Evolutionary conservation across 1,284 basidiomycete genomes (phyloP), one percentile per base, ranked within the genome.

Genomic region (Clitocybe nebularis): DNA sequence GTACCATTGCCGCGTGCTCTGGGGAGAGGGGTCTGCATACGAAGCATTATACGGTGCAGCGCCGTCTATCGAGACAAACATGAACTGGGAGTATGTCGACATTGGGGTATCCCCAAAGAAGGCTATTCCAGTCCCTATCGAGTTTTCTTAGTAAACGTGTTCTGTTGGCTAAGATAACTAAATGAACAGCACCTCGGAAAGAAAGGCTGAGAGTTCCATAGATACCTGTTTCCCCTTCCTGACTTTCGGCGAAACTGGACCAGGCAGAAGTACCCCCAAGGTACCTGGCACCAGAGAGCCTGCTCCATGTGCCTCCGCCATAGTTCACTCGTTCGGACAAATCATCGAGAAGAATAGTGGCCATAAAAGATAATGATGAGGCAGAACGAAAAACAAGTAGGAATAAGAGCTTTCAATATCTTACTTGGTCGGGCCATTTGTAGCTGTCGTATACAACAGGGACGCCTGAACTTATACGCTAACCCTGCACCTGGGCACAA

Each of bases 291-390:
- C 14, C 25, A 4, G 30, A 9, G 13, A 44, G 29, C 13, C 11
- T 9, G 10, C 24, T 46, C 47, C 47, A 49, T 1, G 17, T 28
- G 1, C 44, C 47, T 6, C 44, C 47, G 2, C 38, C 28, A 13
- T 32, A n/a, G 1, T 13, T 17, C 4, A 48, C 13, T 7, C 30
- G 6, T 4, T 17, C 17, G 4, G 32, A 13, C 2, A 13, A 11
- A 24, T 48, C 39, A 17, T 48, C 46, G 22, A 28, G 13, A 11
- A 48, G 17, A 30, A 48, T 14, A n/a, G 17, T 48, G 2, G 46
- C 43, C 46, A 48, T 48, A n/a, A n/a, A n/a, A n/a, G n/a, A n/a
- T n/a, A n/a, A n/a, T n/a, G n/a, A n/a, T n/a, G n/a, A n/a, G n/a
- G n/a, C n/a, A n/a, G n/a, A n/a, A n/a, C n/a, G n/a, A n/a, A n/a